Evolutionary conservation across 345 rosid genomes (phyloP).

Genomic region (Camelina sativa): DNA sequence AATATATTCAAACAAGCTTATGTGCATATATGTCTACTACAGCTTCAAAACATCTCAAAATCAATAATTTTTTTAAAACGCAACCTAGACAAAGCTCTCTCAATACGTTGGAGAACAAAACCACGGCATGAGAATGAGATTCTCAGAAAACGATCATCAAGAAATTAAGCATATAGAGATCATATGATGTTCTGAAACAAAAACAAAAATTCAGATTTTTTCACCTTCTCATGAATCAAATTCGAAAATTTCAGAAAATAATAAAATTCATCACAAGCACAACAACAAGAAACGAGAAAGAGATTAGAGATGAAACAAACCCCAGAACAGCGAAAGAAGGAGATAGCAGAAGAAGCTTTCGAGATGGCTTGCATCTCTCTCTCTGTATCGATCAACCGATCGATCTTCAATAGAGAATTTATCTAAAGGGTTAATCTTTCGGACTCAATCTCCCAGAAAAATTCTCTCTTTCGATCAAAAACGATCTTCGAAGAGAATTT

Average conservation of each 20-base stretch:
- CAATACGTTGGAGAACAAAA: background rate
- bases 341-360: constrained; percentile 74
- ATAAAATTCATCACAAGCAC: too few species aligned
- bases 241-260: background rate
- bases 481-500: constrained; percentile 29
- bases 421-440: background rate
- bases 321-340: constrained; percentile 70
- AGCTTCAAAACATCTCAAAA: background rate
- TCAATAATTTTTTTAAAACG: background rate
- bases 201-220: background rate
- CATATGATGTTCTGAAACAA: background rate
- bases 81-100: background rate
- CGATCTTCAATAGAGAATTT: constrained; percentile 13
- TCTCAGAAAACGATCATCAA: background rate
- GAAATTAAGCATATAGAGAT: background rate
- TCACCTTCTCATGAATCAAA: constrained; percentile 3
- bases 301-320: constrained; percentile 43
- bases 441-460: background rate
- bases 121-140: background rate
- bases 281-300: background rate
- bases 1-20: background rate
- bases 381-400: background rate
- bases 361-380: constrained; percentile 64
- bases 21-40: background rate
- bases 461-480: constrained; percentile 21